A percentile compares a stretch with the other conserved stretches of the same genome.
These are phyloP conservation scores for Diddensiella santjacobensis DNA, from an alignment of 805 yeast genomes.

Conservation along the genomic window DNA sequence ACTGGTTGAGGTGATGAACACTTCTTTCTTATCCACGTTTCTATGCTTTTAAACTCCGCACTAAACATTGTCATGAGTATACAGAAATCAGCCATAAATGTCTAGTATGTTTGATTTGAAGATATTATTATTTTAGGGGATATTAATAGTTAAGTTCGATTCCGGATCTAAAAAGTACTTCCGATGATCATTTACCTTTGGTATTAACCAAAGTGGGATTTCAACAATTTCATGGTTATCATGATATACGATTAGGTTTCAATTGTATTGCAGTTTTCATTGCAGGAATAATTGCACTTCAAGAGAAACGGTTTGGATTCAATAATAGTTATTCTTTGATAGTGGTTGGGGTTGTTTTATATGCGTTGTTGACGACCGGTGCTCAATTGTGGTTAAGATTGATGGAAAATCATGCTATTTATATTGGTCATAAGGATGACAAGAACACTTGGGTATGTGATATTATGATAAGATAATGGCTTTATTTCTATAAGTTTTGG, in stretches of 20 bases:
- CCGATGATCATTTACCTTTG: slow-evolving; percentile 31
- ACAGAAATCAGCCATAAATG: slow-evolving; percentile 17
- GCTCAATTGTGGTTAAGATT: slow-evolving; percentile 26
- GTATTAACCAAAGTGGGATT: slow-evolving; percentile 29
- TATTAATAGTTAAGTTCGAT: slow-evolving; percentile 23
- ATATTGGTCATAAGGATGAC: slow-evolving; percentile 27
- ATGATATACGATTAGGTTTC: slow-evolving; percentile 28
- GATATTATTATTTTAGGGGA: not conserved
- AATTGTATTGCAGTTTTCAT: slow-evolving; percentile 31
- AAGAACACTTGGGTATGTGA: slow-evolving; percentile 12
- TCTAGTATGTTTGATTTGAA: slow-evolving; percentile 20
- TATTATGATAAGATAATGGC: not conserved
- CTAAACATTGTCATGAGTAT: slow-evolving; percentile 17
- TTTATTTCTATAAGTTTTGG: not conserved
- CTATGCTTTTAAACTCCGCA: no score
- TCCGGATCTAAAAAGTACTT: slow-evolving; percentile 29
- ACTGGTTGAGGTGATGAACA: no score
- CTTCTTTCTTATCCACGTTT: no score
- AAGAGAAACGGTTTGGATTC: slow-evolving; percentile 33
- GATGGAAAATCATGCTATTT: slow-evolving; percentile 29
- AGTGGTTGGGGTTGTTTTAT: slow-evolving; percentile 28
- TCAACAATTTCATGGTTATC: slow-evolving; percentile 22
- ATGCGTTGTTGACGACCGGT: slow-evolving; percentile 26
- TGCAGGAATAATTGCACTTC: slow-evolving; percentile 28
- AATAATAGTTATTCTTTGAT: slow-evolving; percentile 25